phyloP scores from a whole-genome alignment of 805 yeast species.

The Zygoascus bituminiphila region DNA sequence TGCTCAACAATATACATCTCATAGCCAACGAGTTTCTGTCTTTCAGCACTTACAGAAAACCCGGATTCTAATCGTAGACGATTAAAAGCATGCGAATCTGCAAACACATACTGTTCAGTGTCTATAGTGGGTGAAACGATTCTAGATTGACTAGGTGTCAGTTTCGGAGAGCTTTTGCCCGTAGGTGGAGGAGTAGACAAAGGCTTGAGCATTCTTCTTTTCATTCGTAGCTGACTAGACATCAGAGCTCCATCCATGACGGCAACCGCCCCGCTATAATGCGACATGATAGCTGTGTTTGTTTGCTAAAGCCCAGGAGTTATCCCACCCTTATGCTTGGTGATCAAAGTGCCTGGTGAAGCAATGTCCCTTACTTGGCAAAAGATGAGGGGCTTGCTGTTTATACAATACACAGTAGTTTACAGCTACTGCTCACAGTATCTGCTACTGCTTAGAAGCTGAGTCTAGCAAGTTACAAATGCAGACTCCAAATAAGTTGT shows the following conservation, averaged over 20 bases:
- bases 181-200: background rate
- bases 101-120: slow-evolving; percentile 23
- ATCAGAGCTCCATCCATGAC: background rate
- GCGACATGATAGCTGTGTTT: no score
- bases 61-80: slow-evolving; percentile 22
- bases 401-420: no score
- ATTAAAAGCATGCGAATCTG: slow-evolving; percentile 23
- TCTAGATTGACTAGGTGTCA: background rate
- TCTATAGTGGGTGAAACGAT: background rate
- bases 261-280: no score
- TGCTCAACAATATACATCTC: slow-evolving; percentile 91
- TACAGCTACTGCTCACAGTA: no score
- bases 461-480: no score
- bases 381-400: no score
- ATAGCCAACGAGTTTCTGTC: slow-evolving; percentile 55
- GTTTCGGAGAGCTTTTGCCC: background rate
- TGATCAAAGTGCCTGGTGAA: no score
- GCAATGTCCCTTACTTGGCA: no score
- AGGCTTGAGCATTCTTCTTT: background rate
- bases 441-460: no score
- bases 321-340: no score
- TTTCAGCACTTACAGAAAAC: slow-evolving; percentile 31
- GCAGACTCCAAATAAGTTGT: no score
- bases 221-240: background rate
- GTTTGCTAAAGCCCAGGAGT: no score